Evolutionary conservation across 1,284 basidiomycete genomes (phyloP), one percentile per base, ranked within the genome.

Genomic region (Tylopilus sp.): DNA sequence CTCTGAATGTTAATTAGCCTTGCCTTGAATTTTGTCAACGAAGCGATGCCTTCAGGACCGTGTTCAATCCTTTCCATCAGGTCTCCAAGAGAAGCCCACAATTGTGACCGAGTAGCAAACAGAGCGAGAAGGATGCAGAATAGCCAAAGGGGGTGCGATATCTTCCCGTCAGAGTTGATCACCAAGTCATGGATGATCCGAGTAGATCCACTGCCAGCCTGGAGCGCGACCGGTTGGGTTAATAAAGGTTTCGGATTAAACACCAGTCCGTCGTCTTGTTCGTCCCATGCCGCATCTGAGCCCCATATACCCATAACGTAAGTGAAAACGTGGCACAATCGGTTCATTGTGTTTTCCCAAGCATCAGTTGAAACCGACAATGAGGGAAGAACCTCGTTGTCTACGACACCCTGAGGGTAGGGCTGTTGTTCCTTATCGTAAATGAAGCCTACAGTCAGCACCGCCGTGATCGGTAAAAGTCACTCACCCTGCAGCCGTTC

Each of bases 111-210:
- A 39, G 45, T 44, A 42, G 60, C 53, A 49, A 58, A 63, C 49
- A 58, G 19, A 20, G 63, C 67, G 48, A 64, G 48, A 17, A 72
- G 48, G 44, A 58, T 33, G 54, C 70, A 68, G 28, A 68, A 57
- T 8, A 69, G 28, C 67, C 67, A 69, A 7, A 69, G 59, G 14
- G 53, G 41, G 50, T 72, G 70, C 7, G 70, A 69, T 48, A 69
- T 33, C 49, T 61, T 72, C 15, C 67, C 67, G 53, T 69, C 70
- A 20, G 58, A 36, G 40, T 71, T 64, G 48, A 72, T 48, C 28
- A 59, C 50, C 50, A 72, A 41, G 44, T 56, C 57, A 14, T 56
- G 54, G 7, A 40, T 39, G 46, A 55, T 35, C 53, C 48, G 48
- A 29, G 42, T 28, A 39, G 53, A 33, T 40, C 10, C 45, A 25